Evolutionary conservation across 139 green algal species (phyloP).

Genomic region (Monoraphidium neglectum): DNA sequence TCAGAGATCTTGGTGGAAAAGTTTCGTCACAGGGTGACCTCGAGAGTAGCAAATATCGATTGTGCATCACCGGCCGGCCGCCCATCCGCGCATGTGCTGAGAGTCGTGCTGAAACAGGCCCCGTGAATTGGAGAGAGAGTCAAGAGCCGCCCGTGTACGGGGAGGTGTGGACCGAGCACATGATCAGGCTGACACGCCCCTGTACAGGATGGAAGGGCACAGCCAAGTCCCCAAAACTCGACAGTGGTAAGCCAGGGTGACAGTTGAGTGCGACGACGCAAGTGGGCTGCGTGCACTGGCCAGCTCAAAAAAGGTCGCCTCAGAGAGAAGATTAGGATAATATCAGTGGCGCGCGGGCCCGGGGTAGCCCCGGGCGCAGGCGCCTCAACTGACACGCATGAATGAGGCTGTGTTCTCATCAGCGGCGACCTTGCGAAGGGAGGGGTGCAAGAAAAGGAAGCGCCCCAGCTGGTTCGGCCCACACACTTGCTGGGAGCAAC

Average conservation of each 20-base stretch:
- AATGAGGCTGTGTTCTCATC: constrained; percentile 47
- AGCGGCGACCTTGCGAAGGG: constrained; percentile 6
- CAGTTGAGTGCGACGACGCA: too few relatives aligned
- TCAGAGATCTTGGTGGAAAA: constrained; percentile 58
- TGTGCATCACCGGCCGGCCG: constrained; percentile 42
- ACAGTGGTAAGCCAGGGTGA: too few relatives aligned
- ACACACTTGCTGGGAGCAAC: too few relatives aligned
- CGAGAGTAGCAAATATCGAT: constrained; percentile 60
- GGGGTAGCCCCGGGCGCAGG: constrained; percentile 9
- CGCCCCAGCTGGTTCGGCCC: not conserved
- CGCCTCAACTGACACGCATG: constrained; percentile 58
- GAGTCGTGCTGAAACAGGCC: too few relatives aligned
- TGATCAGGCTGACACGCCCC: too few relatives aligned
- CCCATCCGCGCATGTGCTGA: too few relatives aligned
- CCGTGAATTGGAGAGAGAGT: too few relatives aligned
- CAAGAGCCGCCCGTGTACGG: too few relatives aligned
- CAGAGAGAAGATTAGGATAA: constrained; percentile 58
- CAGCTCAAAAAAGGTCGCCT: too few relatives aligned
- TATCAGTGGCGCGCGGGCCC: constrained; percentile 30
- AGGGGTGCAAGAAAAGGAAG: constrained; percentile 2
- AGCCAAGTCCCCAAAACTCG: not conserved
- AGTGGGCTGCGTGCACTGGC: too few relatives aligned
- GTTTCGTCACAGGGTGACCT: constrained; percentile 47
- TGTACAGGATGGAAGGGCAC: not conserved
- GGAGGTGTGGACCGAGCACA: too few relatives aligned